Conservation (phyloP, 768 basidiomycete genomes). For the Phlegmacium glaucopus region DNA sequence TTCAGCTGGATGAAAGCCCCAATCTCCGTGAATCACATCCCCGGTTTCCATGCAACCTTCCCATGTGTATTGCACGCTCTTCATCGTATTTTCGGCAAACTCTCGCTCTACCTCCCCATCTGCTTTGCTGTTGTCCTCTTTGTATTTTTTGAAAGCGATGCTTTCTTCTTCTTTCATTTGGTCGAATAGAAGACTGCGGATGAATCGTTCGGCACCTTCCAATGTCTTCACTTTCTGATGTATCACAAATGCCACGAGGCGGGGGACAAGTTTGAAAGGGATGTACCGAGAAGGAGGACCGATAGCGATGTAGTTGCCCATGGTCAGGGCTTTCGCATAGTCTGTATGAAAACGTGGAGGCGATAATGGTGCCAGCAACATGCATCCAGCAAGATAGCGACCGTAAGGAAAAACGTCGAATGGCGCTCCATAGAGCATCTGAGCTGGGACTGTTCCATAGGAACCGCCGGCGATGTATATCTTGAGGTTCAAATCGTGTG, state of each 20-base stretch:
- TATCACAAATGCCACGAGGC: slow-evolving; percentile 30
- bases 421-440: slow-evolving; percentile 52
- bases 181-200: slow-evolving; percentile 35
- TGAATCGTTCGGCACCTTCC: slow-evolving; percentile 37
- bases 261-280: slow-evolving; percentile 36
- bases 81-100: slow-evolving; percentile 38
- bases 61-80: slow-evolving; percentile 50
- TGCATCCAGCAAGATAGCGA: slow-evolving; percentile 39
- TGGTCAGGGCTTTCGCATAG: slow-evolving; percentile 43
- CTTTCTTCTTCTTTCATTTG: slow-evolving; percentile 35
- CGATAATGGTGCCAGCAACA: slow-evolving; percentile 44
- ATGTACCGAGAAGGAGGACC: slow-evolving; percentile 42
- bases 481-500: slow-evolving; percentile 33
- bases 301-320: slow-evolving; percentile 41
- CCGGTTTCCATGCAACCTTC: slow-evolving; percentile 46
- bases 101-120: slow-evolving; percentile 42
- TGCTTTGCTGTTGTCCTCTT: slow-evolving; percentile 31
- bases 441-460: slow-evolving; percentile 51
- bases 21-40: slow-evolving; percentile 44
- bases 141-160: slow-evolving; percentile 38
- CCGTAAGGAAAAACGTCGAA: slow-evolving; percentile 51
- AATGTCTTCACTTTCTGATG: slow-evolving; percentile 31
- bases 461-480: slow-evolving; percentile 53
- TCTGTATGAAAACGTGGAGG: slow-evolving; percentile 45
- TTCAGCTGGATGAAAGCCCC: slow-evolving; percentile 42